Evolutionary conservation across 495 filamentous ascomycete species (phyloP).

Genomic region (Aspergillus carlsbadensis): DNA sequence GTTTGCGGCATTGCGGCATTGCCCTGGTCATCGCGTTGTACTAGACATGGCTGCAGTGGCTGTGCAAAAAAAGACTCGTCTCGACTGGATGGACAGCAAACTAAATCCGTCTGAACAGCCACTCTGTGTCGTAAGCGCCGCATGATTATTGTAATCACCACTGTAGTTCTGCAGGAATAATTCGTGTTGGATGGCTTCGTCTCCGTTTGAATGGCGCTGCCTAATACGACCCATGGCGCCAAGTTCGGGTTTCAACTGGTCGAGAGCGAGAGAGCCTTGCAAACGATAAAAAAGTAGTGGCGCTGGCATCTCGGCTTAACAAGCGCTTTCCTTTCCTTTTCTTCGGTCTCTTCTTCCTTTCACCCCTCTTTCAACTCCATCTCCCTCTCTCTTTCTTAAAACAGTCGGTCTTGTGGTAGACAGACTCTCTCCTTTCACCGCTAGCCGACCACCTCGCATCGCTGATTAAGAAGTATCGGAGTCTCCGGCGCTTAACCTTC

Average conservation of each 20-base stretch:
- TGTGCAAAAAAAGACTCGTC: conserved; percentile 9
- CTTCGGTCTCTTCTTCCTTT: not conserved
- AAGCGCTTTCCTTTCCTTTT: conserved; percentile 3
- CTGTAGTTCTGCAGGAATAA: not conserved
- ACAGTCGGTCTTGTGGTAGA: not conserved
- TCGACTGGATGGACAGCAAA: not conserved
- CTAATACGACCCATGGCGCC: conserved; percentile 15
- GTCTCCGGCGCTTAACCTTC: not conserved
- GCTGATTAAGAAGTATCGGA: not conserved
- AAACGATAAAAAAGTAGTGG: too few species aligned
- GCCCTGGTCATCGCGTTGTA: too few species aligned
- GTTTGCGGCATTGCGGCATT: too few species aligned
- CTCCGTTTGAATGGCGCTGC: conserved; percentile 12
- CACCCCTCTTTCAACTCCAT: not conserved
- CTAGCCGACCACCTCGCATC: too few species aligned
- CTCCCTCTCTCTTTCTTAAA: conserved; percentile 1
- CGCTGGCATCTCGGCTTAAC: conserved; percentile 1
- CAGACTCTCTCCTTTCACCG: not conserved
- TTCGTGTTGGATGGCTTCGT: not conserved
- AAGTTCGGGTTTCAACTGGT: conserved; percentile 7
- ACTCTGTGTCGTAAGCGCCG: not conserved
- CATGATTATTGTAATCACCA: not conserved
- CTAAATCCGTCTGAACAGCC: not conserved
- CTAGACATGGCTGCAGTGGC: conserved; percentile 4
- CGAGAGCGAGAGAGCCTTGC: too few species aligned